Evolutionary conservation across 306 rosid species (phyloP), one percentile per base, ranked within the genome.

Genomic region (Rosa multiflora): DNA sequence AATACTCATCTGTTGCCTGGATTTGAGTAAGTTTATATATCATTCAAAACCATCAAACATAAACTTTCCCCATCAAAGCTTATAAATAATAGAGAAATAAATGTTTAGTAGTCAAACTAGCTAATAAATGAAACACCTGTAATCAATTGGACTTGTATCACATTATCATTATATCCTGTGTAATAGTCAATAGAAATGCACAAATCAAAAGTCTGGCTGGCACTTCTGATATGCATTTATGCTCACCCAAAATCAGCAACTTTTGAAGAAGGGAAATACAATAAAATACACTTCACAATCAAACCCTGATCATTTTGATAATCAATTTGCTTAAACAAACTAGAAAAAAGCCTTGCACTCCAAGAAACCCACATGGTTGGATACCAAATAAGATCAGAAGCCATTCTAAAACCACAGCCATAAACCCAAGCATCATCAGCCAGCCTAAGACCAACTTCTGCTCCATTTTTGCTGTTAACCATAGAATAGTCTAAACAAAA

Each of bases 391-490:
- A 62, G 77, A 49, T 43, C 44, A 66, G 29, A 71, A 59, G 13
- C 49, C 13, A 48, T 35, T 14, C 26, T 13, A 17, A 42, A 75
- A 49, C 42, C 47, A 67, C 44, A 71, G 12, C 32, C 39, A 17
- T 21, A 68, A 69, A 40, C 63, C 67, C 67, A 70, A 70, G 74
- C 72, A 59, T 55, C 59, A 70, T 70, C 58, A 56, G 9, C 15
- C 56, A 73, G 8, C 78, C 62, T 11, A 1, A 17, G 42, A 66
- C 58, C 44, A 70, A 67, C 46, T 51, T 53, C 51, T 26, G 46
- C 42, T 10, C 35, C 68, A 75, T 47, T 35, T 49, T 62, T 42
- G 5, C 35, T 39, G 47, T 55, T 75, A 55, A 26, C 10, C 72
- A 58, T 51, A 15, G 49, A 39, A 39, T 39, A 64, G 47, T 43